A percentile compares a stretch with the other conserved stretches of the same genome.
These are phyloP conservation scores for Evernia prunastri DNA, from an alignment of 495 filamentous ascomycete genomes.

Conservation along the genomic window DNA sequence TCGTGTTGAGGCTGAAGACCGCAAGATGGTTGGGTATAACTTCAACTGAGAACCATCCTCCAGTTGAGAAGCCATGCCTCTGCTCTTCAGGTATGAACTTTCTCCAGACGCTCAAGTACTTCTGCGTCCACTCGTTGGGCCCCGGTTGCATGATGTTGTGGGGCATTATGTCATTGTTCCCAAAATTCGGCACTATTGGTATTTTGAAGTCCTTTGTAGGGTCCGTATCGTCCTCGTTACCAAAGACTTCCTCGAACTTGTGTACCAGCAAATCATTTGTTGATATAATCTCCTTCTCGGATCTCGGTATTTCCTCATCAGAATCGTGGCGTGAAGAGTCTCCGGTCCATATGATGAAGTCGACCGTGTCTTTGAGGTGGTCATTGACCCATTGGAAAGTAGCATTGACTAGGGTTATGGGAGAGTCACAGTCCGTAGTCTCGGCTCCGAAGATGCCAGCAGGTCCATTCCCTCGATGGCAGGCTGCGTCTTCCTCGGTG, in stretches of 20 bases:
- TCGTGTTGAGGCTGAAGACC: constrained; percentile 90
- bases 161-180: constrained; percentile 96
- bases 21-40: constrained; percentile 82
- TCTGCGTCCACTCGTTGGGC: constrained; percentile 75
- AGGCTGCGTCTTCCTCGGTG: constrained; percentile 58
- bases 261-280: constrained; percentile 68
- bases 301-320: constrained; percentile 77
- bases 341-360: constrained; percentile 97
- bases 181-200: constrained; percentile 82
- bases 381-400: constrained; percentile 90
- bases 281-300: constrained; percentile 60
- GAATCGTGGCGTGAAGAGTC: constrained; percentile 94
- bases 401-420: constrained; percentile 70
- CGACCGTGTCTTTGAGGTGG: constrained; percentile 73
- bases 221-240: constrained; percentile 42
- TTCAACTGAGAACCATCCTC: constrained; percentile 91
- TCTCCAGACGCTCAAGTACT: constrained; percentile 68
- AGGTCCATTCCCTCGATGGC: constrained; percentile 70
- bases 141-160: constrained; percentile 88
- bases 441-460: constrained; percentile 79
- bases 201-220: constrained; percentile 57
- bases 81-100: constrained; percentile 89
- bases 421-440: constrained; percentile 82
- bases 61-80: constrained; percentile 81
- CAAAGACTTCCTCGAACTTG: constrained; percentile 71